Evolutionary conservation across 768 basidiomycete species (phyloP).

Genomic region (Leucosporidium yakuticum): DNA sequence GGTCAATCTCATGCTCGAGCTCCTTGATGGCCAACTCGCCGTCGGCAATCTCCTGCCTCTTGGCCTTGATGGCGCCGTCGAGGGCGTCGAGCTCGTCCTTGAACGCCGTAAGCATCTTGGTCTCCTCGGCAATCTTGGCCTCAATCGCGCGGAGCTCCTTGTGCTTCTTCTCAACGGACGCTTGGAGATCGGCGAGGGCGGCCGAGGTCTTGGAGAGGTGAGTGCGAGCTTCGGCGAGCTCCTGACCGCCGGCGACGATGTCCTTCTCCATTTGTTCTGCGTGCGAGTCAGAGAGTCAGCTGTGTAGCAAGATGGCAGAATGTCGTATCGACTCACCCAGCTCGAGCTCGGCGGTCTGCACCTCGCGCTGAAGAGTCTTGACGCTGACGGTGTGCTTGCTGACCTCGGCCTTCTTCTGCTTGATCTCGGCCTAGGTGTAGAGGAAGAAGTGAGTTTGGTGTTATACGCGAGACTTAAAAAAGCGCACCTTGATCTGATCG

Average conservation of each 20-base stretch:
- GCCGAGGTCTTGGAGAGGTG: conserved; percentile 55
- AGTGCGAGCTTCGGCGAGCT: conserved; percentile 49
- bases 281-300: neutral
- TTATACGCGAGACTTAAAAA: neutral
- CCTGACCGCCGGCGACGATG: conserved; percentile 52
- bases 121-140: conserved; percentile 69
- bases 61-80: conserved; percentile 70
- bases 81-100: conserved; percentile 81
- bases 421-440: conserved; percentile 60
- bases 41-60: conserved; percentile 64
- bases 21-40: conserved; percentile 61
- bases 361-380: conserved; percentile 81
- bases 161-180: conserved; percentile 44
- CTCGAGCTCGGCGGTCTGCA: conserved; percentile 79
- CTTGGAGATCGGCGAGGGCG: conserved; percentile 58
- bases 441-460: conserved; percentile 2
- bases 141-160: conserved; percentile 58
- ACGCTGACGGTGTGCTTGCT: conserved; percentile 74
- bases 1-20: conserved; percentile 63
- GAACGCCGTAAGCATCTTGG: conserved; percentile 77
- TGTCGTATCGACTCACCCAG: conserved; percentile 60
- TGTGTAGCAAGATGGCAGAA: neutral
- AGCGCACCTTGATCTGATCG: conserved; percentile 75
- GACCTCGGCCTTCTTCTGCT: conserved; percentile 69
- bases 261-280: conserved; percentile 77